Base-by-base conservation (phyloP, 2,329 filamentous ascomycete species). In the Alternaria incomplexa region DNA sequence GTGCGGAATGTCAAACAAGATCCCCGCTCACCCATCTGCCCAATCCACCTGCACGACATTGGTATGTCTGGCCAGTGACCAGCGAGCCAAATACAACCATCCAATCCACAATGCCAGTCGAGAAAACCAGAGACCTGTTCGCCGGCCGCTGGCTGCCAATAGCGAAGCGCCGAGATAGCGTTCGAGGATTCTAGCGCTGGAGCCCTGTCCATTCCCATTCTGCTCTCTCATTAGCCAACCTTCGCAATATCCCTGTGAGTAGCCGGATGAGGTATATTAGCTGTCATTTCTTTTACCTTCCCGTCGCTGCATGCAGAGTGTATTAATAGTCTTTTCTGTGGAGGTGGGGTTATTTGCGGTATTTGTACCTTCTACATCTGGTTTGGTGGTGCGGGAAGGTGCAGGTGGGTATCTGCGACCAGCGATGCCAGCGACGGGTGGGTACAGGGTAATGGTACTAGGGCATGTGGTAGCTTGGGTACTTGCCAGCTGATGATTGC, bases 221-320 rank as follows among this genome's bases (percentile, higher is more conserved):
- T 17, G 26, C 15, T 20, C 45, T 10, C 30, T 56, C 44, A 61
- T 56, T 61, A 51, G 58, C 30, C 11, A 17, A 7, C 15, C 6
- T 13, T 2, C 12, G 12, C 22, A 8, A 3, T 26, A 22, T 8
- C 6, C 17, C 23, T 17, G 55, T 26, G 55, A 32, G 11, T n/a
- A 17, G 47, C 17, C 26, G 54, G 47, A 23, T 25, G 22, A 17
- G 58, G 17, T 26, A 60, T 63, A 67, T 69, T 69, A 69, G 58
- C 62, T 61, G 55, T 32, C 60, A 48, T 62, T 69, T 58, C 55
- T 69, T 15, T 40, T 8, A 40, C 36, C 36, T 40, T 1, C 36
- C 36, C 36, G 36, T 40, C 22, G 43, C 53, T 56, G 20, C 12
- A 46, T 47, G 43, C 22, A 47, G 20, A 2, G n/a, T 32, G 7